Base-by-base conservation (phyloP, 1,284 basidiomycete genomes). In the Pseudozyma hubeiensis region DNA sequence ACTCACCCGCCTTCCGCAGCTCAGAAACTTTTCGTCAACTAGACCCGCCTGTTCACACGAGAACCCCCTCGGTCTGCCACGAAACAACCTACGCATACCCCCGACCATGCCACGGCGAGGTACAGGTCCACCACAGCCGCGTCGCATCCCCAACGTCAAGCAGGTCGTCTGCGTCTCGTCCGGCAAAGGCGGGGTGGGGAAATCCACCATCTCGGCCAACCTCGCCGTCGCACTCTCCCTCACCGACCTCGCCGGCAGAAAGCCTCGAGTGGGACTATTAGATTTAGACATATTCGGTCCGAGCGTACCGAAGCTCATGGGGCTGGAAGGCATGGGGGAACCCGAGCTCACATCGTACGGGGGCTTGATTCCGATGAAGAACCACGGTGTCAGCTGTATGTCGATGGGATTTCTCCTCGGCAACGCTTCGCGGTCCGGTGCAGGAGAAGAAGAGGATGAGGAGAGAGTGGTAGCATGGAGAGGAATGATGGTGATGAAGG, bases 401-500 rank as follows among this genome's bases (percentile, higher is more conserved):
- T 97, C 94, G 3, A 98, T 99, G 90, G 96, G 95, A 0, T 99
- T 88, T 68, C 84, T 89, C 4, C 83, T 88, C 2, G 63, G 63
- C 8, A 64, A 64, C 50, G 46, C 47, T 2, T 11, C 52, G 4
- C 35, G 31, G 24, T 7, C 40, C 43, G 7, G 34, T 13, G 9
- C 35, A 24, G 40, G 16, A 24, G 43, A 44, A 10, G 53, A 35
- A 9, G 39, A 43, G 8, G 62, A 61, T 19, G 69, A 66, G 37
- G 64, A 67, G n/a, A 50, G 51, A 24, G 63, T 73, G 0, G 89
- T 98, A 17, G 93, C 96, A 29, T 99, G 96, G 96, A 88, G 96
- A 40, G 96, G 96, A 1, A 89, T 98, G 51, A 98, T 99, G 96
- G 97, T 99, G 2, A 95, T 97, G 86, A 99, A 99, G 84, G 95